Evolutionary conservation across 441 rosid genomes (phyloP).

Genomic region (Gossypium gossypioides): DNA sequence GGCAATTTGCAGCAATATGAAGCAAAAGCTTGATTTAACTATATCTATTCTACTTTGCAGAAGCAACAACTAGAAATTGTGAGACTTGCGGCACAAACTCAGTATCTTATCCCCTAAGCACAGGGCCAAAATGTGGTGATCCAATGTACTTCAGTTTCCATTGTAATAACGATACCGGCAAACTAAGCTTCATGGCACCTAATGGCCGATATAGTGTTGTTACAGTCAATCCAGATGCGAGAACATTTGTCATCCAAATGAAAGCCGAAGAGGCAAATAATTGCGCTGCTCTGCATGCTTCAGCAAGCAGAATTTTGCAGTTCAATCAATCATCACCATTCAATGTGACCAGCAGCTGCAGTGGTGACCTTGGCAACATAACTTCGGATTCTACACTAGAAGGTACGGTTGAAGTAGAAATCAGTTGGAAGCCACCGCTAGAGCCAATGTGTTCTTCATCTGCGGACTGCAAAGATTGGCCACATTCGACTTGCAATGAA

Average conservation of each 20-base stretch:
- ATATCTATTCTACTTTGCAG: slow-evolving; percentile 26
- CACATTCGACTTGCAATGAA: slow-evolving; percentile 39
- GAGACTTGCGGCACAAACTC: slow-evolving; percentile 40
- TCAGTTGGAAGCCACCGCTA: slow-evolving; percentile 41
- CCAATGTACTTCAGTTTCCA: slow-evolving; percentile 35
- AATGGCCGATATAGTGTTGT: slow-evolving; percentile 33
- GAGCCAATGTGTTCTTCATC: slow-evolving; percentile 45
- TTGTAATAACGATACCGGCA: slow-evolving; percentile 37
- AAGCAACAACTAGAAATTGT: slow-evolving; percentile 35
- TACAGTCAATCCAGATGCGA: slow-evolving; percentile 27
- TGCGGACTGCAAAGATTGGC: slow-evolving; percentile 58
- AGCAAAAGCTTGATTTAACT: background rate
- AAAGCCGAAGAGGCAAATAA: slow-evolving; percentile 13
- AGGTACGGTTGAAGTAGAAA: slow-evolving; percentile 40
- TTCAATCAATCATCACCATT: slow-evolving; percentile 35
- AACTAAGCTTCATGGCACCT: slow-evolving; percentile 31
- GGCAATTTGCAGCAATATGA: background rate
- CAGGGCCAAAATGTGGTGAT: slow-evolving; percentile 52
- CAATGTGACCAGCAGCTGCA: slow-evolving; percentile 30
- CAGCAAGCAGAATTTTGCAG: slow-evolving; percentile 15
- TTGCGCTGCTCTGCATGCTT: slow-evolving; percentile 20
- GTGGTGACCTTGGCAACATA: background rate
- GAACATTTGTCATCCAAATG: slow-evolving; percentile 27
- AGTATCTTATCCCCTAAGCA: slow-evolving; percentile 67
- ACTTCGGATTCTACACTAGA: background rate